These are phyloP conservation scores for Cystobasidium pallidum DNA, from an alignment of 1,284 basidiomycete species.

Conservation along the genomic window DNA sequence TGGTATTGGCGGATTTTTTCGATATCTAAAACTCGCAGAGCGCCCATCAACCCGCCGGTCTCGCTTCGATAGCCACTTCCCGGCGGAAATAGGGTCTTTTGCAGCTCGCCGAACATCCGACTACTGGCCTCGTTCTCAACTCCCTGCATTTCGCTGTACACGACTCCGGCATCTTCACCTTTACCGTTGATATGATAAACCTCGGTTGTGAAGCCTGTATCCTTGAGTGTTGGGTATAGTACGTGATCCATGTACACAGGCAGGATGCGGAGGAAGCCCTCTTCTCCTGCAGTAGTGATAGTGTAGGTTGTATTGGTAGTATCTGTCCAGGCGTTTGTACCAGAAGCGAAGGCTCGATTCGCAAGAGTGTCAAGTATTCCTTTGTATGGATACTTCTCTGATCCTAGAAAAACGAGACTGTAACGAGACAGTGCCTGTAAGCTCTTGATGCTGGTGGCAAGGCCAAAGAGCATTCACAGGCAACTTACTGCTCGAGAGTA, in stretches of 20 bases:
- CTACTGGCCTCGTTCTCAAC: conserved; percentile 89
- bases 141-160: conserved; percentile 93
- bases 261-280: conserved; percentile 91
- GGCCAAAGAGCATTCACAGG: not conserved
- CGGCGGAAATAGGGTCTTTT: conserved; percentile 76
- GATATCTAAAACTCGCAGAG: conserved; percentile 79
- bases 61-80: conserved; percentile 92
- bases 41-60: conserved; percentile 94
- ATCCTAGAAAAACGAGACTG: conserved; percentile 90
- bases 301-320: conserved; percentile 93
- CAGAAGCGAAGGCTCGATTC: conserved; percentile 86
- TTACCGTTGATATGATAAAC: conserved; percentile 58
- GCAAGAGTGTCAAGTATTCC: conserved; percentile 97
- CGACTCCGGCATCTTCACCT: conserved; percentile 88
- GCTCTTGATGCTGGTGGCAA: not conserved
- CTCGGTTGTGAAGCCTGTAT: conserved; percentile 89
- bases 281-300: conserved; percentile 92
- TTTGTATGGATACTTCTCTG: conserved; percentile 93
- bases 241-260: conserved; percentile 98
- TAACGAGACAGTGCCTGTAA: not conserved
- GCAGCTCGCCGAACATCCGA: conserved; percentile 79
- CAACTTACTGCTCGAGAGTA: conserved; percentile 71
- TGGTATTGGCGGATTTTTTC: conserved; percentile 94
- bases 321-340: conserved; percentile 79
- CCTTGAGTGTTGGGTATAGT: conserved; percentile 91